Conservation (phyloP, 2,329 filamentous ascomycete genomes). For the Aspergillus ruber region DNA sequence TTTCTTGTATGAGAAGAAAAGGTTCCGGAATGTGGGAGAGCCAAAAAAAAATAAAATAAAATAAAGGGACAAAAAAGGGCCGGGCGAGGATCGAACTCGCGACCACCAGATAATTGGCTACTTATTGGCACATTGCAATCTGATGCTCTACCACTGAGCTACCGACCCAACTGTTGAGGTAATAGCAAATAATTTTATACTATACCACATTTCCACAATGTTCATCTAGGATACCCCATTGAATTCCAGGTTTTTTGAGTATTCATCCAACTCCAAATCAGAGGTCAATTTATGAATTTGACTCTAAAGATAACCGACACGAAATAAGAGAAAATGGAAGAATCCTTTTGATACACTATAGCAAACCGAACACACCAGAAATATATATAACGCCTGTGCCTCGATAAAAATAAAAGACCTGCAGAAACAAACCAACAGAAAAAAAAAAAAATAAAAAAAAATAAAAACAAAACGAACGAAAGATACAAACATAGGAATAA, state of each 20-base stretch:
- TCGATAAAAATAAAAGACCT: not conserved
- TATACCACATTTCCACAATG: too few species aligned
- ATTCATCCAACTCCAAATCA: too few species aligned
- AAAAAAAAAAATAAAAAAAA: too few species aligned
- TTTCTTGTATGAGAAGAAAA: not conserved
- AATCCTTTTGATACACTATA: not conserved
- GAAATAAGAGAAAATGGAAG: not conserved
- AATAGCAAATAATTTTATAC: too few species aligned
- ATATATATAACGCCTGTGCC: conserved; percentile 10
- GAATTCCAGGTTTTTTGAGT: too few species aligned
- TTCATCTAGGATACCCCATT: too few species aligned
- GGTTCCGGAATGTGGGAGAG: not conserved
- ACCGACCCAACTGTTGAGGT: not conserved
- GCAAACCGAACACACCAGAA: not conserved
- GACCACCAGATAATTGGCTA: not conserved
- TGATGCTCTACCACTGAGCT: not conserved
- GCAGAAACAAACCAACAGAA: not conserved
- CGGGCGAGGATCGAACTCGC: not conserved
- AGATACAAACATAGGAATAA: conserved; percentile 10
- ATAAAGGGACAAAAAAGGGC: not conserved
- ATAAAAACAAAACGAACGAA: conserved; percentile 5
- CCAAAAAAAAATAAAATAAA: not conserved
- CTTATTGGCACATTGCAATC: not conserved
- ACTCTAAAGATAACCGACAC: too few species aligned
- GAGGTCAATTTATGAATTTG: too few species aligned